These are phyloP conservation scores for Eragrostis curvula DNA, from an alignment of 176 grass and related monocot genomes.

Conservation along the genomic window DNA sequence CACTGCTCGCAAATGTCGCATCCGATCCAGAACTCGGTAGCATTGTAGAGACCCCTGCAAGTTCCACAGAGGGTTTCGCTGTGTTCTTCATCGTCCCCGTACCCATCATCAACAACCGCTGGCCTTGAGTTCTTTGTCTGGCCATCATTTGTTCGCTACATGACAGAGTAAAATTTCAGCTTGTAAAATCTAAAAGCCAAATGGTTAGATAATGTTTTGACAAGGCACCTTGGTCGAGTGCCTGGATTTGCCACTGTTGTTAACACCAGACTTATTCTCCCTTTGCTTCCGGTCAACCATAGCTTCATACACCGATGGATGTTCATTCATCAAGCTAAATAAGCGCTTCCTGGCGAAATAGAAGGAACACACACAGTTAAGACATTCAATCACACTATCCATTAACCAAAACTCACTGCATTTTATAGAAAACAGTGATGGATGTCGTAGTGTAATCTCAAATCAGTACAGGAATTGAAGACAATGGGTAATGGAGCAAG, in stretches of 20 bases:
- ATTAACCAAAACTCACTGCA: conserved; percentile 4
- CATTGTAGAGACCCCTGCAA: conserved; percentile 58
- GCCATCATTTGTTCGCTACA: conserved; percentile 37
- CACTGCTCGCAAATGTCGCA: conserved; percentile 81
- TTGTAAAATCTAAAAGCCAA: neutral
- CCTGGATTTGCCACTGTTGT: conserved; percentile 62
- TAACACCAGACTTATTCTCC: conserved; percentile 46
- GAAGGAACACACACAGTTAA: conserved; percentile 19
- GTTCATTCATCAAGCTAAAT: conserved; percentile 70
- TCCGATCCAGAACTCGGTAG: conserved; percentile 73
- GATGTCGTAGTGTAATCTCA: neutral
- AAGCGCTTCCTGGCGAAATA: conserved; percentile 62
- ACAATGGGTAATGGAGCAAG: neutral
- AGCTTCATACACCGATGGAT: conserved; percentile 61
- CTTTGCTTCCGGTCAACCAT: conserved; percentile 55
- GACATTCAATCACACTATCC: neutral
- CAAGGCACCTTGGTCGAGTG: conserved; percentile 53
- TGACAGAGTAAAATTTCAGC: neutral
- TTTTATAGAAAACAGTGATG: conserved; percentile 6
- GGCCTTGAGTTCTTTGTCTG: conserved; percentile 41
- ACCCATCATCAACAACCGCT: conserved; percentile 10
- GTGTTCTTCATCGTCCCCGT: conserved; percentile 42
- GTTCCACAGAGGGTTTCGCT: conserved; percentile 68
- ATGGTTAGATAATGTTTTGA: neutral
- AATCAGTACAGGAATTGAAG: conserved; percentile 2